Conservation (phyloP, 1,139 yeast genomes). For the Blastobotrys serpentis region DNA sequence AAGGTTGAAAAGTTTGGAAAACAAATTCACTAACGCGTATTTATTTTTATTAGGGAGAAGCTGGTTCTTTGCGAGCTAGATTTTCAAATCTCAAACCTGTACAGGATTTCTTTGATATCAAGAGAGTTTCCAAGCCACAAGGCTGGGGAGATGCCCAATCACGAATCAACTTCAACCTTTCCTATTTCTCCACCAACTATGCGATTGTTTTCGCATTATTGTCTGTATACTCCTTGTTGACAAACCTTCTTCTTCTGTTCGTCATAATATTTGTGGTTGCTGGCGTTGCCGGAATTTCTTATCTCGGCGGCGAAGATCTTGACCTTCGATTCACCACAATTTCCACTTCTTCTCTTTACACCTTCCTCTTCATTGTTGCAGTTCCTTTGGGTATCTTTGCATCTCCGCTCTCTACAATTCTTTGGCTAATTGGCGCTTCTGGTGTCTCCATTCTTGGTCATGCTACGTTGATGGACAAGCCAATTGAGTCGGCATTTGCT, state of each 20-base stretch:
- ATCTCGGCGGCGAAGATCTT: slow-evolving; percentile 78
- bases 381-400: slow-evolving; percentile 91
- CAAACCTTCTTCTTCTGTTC: slow-evolving; percentile 79
- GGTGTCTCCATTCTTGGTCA: slow-evolving; percentile 84
- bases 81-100: slow-evolving; percentile 80
- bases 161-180: slow-evolving; percentile 80
- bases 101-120: slow-evolving; percentile 89
- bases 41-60: slow-evolving; percentile 36
- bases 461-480: slow-evolving; percentile 94
- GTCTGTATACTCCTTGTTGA: slow-evolving; percentile 68
- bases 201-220: slow-evolving; percentile 70
- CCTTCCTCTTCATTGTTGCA: slow-evolving; percentile 66
- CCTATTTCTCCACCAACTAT: slow-evolving; percentile 87
- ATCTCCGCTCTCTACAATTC: slow-evolving; percentile 86
- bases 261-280: slow-evolving; percentile 59
- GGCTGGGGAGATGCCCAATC: slow-evolving; percentile 88
- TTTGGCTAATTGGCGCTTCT: slow-evolving; percentile 97
- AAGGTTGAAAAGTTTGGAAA: background rate
- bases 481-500: slow-evolving; percentile 95
- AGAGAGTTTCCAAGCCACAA: slow-evolving; percentile 85
- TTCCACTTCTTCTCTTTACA: slow-evolving; percentile 83
- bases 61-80: slow-evolving; percentile 54
- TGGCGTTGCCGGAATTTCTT: slow-evolving; percentile 77
- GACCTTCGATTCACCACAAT: slow-evolving; percentile 46
- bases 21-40: background rate